Conservation (phyloP, 495 filamentous ascomycete species). For the Cercophora sp. region DNA sequence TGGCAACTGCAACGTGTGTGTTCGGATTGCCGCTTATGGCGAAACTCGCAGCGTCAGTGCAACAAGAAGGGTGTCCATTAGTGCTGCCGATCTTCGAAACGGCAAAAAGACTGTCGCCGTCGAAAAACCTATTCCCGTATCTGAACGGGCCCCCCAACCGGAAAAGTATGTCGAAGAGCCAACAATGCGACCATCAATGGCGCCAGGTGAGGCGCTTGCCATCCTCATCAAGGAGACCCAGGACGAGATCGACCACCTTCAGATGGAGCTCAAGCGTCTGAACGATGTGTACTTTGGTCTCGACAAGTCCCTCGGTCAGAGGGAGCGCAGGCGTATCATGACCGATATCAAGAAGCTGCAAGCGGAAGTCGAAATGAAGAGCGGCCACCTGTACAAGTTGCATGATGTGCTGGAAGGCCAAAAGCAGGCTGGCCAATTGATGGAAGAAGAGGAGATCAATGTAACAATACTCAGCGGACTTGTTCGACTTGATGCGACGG, state of each 20-base stretch:
- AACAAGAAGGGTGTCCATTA: conserved; percentile 18
- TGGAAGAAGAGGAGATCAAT: conserved; percentile 64
- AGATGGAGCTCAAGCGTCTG: conserved; percentile 57
- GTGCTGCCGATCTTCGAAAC: conserved; percentile 23
- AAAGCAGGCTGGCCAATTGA: conserved; percentile 59
- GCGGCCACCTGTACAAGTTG: conserved; percentile 82
- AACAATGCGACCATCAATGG: conserved; percentile 71
- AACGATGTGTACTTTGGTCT: conserved; percentile 61
- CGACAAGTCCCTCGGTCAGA: conserved; percentile 64
- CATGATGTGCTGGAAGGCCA: conserved; percentile 89
- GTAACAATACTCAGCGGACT: conserved; percentile 50
- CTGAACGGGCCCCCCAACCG: conserved; percentile 50
- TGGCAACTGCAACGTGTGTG: conserved; percentile 71
- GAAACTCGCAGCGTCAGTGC: conserved; percentile 17
- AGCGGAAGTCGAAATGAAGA: conserved; percentile 67
- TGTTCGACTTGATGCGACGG: conserved; percentile 17
- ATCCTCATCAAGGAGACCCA: conserved; percentile 73
- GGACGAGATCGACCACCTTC: conserved; percentile 80
- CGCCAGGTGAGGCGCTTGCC: conserved; percentile 72
- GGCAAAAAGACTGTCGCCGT: conserved; percentile 57
- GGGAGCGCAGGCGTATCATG: conserved; percentile 59
- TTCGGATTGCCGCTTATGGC: conserved; percentile 50
- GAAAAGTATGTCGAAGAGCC: conserved; percentile 59
- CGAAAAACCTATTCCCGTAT: conserved; percentile 67
- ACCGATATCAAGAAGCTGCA: conserved; percentile 61